Percentiles rank a stretch among this genome's conserved stretches.
These are phyloP conservation scores for Candida loeiensis DNA, from an alignment of 805 yeast genomes.

Conservation along the genomic window DNA sequence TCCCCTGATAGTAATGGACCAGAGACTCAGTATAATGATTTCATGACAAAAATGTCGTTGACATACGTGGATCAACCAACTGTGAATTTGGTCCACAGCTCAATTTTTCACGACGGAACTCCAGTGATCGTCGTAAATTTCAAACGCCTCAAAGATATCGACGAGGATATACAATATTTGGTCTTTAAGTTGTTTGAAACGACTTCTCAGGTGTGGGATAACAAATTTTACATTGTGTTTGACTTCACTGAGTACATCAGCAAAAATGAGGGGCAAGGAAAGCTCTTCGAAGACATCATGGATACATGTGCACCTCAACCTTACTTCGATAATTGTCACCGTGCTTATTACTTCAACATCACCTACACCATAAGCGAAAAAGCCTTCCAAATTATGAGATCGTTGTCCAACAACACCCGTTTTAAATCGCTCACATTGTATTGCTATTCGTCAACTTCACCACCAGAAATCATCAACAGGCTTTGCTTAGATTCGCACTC, in stretches of 20 bases:
- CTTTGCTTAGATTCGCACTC: conserved; percentile 36
- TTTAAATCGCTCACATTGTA: conserved; percentile 1
- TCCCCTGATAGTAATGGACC: conserved; percentile 42
- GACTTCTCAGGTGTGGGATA: conserved; percentile 68
- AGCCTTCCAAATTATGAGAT: conserved; percentile 19
- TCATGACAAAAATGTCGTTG: conserved; percentile 64
- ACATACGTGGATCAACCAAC: conserved; percentile 48
- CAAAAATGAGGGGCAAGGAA: conserved; percentile 17
- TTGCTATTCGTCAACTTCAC: conserved; percentile 33
- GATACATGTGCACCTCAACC: conserved; percentile 49
- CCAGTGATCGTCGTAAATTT: conserved; percentile 61
- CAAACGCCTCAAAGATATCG: conserved; percentile 30
- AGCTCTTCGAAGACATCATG: conserved; percentile 33
- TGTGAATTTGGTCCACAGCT: conserved; percentile 52
- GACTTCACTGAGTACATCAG: conserved; percentile 64
- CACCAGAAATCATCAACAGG: conserved; percentile 29
- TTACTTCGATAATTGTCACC: conserved; percentile 49
- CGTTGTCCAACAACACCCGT: conserved; percentile 15
- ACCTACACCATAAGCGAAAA: conserved; percentile 25
- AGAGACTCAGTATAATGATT: conserved; percentile 57
- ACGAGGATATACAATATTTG: conserved; percentile 45
- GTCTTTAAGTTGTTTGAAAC: conserved; percentile 61
- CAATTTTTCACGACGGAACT: conserved; percentile 67
- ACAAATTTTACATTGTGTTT: conserved; percentile 55
- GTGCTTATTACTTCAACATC: conserved; percentile 50